These are phyloP conservation scores for Aciculosporium take DNA, from an alignment of 2,329 filamentous ascomycete genomes.

Conservation along the genomic window DNA sequence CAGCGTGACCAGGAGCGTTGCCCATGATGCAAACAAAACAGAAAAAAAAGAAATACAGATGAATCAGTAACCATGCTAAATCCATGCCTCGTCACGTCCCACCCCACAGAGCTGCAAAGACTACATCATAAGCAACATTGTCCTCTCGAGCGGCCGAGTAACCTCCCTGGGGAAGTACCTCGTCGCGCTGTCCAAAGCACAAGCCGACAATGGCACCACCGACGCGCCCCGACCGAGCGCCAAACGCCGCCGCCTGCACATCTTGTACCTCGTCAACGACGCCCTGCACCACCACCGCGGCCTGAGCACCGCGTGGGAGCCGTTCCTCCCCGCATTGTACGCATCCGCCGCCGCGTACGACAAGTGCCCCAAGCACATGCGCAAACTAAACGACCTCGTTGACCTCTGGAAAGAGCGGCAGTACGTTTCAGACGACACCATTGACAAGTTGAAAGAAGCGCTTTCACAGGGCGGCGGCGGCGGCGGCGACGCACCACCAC, in stretches of 20 bases:
- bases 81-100: slow-evolving; percentile 2
- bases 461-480: slow-evolving; percentile 26
- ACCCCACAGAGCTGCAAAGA: slow-evolving; percentile 61
- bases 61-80: slow-evolving; percentile 7
- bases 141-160: slow-evolving; percentile 51
- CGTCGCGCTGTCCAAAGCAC: slow-evolving; percentile 44
- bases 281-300: slow-evolving; percentile 51
- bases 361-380: slow-evolving; percentile 49
- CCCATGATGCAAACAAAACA: too few species aligned
- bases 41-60: not conserved
- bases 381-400: slow-evolving; percentile 50
- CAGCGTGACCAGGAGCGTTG: too few species aligned
- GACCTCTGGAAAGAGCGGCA: slow-evolving; percentile 54
- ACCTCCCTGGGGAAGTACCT: slow-evolving; percentile 63
- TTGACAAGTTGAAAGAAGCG: slow-evolving; percentile 45
- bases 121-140: slow-evolving; percentile 65
- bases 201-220: slow-evolving; percentile 16
- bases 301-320: slow-evolving; percentile 43
- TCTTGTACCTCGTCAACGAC: slow-evolving; percentile 70
- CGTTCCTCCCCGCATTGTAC: slow-evolving; percentile 48
- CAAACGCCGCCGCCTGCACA: slow-evolving; percentile 56
- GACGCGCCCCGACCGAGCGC: slow-evolving; percentile 36
- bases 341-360: slow-evolving; percentile 40
- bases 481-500: slow-evolving; percentile 11
- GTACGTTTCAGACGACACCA: slow-evolving; percentile 42